Evolutionary conservation across 306 rosid genomes (phyloP), one percentile per base, ranked within the genome.

Genomic region (Dalbergia oliveri): DNA sequence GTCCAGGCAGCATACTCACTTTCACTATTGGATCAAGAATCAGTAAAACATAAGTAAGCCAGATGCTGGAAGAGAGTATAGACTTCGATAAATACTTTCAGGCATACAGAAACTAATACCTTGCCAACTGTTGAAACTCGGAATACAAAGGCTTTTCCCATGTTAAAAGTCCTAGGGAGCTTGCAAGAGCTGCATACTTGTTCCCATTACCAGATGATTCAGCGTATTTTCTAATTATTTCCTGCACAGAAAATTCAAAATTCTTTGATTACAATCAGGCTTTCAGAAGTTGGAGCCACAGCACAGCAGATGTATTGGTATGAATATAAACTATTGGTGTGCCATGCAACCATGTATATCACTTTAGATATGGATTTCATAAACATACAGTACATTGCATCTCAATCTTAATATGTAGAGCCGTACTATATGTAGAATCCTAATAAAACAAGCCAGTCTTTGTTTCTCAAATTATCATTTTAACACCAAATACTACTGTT

Each of bases 1-100:
- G 97, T 93, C 99, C 98, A 95, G 16, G 99, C 99, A 65, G 99
- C 98, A 89, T 95, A 95, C 82, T 95, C 99, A 67, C 99, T 95
- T 75, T 95, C 99, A 77, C 99, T 95, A 41, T 26, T 8, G 39
- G 4, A 82, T 69, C 64, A 76, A 78, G 7, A 13, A 79, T 63
- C 72, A 77, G 79, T 34, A 80, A 73, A 70, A 13, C 53, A 47
- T 15, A 67, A 80, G 69, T 67, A 19, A 50, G 26, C 60, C 51
- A 35, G n/a, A 72, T 16, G 50, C 66, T 72, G 61, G 21, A 47
- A 79, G 45, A 47, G 66, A 56, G 47, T 41, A 73, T 15, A 76
- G 37, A 72, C 67, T 66, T 67, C 15, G 45, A 53, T 44, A 75
- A 68, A 67, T 16, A 19, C 53, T 47, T 58, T 31, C 16, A 18